Conservation (phyloP, 371 early-diverging fungal species). For the Mortierella sp. region DNA sequence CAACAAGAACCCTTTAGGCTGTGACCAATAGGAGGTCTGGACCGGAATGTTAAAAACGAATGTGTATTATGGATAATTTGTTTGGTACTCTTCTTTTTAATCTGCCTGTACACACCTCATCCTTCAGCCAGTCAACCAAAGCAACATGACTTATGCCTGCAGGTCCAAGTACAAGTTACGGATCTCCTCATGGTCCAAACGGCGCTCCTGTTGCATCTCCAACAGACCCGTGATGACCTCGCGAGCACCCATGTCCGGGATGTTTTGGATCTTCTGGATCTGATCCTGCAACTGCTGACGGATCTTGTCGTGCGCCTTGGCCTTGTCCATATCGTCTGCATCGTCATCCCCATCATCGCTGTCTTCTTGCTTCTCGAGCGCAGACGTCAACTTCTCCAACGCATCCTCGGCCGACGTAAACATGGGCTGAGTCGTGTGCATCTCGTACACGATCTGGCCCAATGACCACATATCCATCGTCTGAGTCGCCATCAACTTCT, state of each 20-base stretch:
- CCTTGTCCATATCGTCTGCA: slow-evolving; percentile 31
- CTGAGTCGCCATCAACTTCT: slow-evolving; percentile 35
- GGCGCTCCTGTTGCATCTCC: slow-evolving; percentile 40
- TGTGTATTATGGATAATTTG: no score
- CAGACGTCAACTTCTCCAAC: slow-evolving; percentile 25
- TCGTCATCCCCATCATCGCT: slow-evolving; percentile 12
- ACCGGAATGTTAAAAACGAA: no score
- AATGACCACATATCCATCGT: slow-evolving; percentile 60
- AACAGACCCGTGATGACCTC: slow-evolving; percentile 45
- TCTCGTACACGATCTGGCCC: slow-evolving; percentile 53
- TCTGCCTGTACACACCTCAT: no score
- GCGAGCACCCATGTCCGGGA: slow-evolving; percentile 29
- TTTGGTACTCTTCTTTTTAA: no score
- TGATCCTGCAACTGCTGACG: slow-evolving; percentile 31
- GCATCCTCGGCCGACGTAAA: slow-evolving; percentile 42
- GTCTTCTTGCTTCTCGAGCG: slow-evolving; percentile 11
- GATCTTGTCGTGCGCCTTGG: slow-evolving; percentile 27
- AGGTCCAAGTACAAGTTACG: slow-evolving; percentile 29
- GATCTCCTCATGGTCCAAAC: slow-evolving; percentile 36
- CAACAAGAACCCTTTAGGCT: neutral
- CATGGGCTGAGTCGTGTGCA: slow-evolving; percentile 42
- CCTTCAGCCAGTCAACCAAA: no score
- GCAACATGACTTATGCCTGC: neutral
- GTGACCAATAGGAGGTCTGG: no score
- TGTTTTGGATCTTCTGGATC: slow-evolving; percentile 39